Evolutionary conservation across 352 stramenopile genomes (phyloP).

Genomic region (Pythium aristosporum): DNA sequence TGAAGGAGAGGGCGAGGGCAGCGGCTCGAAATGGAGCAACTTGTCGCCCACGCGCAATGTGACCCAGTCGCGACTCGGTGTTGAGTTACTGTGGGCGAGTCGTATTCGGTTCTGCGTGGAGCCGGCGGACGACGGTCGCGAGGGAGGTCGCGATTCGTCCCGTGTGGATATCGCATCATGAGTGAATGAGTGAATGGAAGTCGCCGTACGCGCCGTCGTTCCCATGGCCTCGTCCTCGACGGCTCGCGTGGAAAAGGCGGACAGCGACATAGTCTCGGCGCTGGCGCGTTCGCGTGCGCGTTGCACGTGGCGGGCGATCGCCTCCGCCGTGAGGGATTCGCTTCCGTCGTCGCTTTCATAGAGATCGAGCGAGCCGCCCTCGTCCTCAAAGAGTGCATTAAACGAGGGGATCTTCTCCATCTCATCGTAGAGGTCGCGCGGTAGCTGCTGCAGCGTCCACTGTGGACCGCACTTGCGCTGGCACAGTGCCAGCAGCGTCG

Average conservation of each 20-base stretch:
- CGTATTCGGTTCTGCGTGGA: neutral
- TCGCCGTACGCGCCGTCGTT: neutral
- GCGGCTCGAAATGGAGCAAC: constrained; percentile 24
- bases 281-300: neutral
- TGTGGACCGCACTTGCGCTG: constrained; percentile 19
- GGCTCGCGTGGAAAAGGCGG: constrained; percentile 1
- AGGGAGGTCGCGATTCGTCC: neutral
- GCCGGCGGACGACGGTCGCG: constrained; percentile 12
- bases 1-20: constrained; percentile 9
- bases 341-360: neutral
- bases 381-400: constrained; percentile 17
- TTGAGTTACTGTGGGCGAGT: neutral
- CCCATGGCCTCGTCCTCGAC: neutral
- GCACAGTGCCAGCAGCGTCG: constrained; percentile 13
- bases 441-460: constrained; percentile 18
- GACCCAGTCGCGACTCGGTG: constrained; percentile 20
- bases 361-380: neutral
- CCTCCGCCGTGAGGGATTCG: constrained; percentile 1
- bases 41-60: constrained; percentile 24
- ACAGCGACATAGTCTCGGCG: constrained; percentile 5
- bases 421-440: constrained; percentile 6
- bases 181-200: neutral
- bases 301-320: constrained; percentile 12
- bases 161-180: too few species aligned
- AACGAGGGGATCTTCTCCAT: constrained; percentile 8